Percentiles rank a stretch among this genome's conserved stretches.
These are phyloP conservation scores for Melaleuca quinquenervia DNA, from an alignment of 345 rosid species.

Conservation along the genomic window DNA sequence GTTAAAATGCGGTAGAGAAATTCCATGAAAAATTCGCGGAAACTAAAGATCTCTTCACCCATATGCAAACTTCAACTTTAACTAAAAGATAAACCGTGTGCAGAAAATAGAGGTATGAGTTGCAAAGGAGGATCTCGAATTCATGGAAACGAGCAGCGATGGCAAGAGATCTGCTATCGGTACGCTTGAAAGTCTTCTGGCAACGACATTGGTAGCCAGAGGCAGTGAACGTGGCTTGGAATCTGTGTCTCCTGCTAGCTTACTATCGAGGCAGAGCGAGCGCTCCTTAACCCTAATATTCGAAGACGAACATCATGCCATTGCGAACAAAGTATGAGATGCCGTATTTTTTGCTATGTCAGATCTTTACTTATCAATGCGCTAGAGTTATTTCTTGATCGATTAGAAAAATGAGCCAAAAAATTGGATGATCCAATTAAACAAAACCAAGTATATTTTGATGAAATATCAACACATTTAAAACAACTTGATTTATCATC, in stretches of 20 bases:
- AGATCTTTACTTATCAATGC: no score
- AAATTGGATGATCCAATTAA: rapidly evolving
- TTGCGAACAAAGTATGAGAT: not conserved
- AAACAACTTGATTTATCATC: not conserved
- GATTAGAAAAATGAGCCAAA: no score
- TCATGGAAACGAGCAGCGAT: no score
- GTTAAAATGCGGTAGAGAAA: no score
- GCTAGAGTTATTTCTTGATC: not conserved
- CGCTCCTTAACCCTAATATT: not conserved
- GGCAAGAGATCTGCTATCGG: no score
- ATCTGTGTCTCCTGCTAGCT: not conserved
- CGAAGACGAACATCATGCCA: not conserved
- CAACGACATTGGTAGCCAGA: not conserved
- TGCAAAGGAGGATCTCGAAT: not conserved
- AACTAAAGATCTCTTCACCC: no score
- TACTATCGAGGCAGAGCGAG: not conserved
- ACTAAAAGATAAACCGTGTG: rapidly evolving
- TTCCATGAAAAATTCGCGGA: no score
- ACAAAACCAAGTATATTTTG: not conserved
- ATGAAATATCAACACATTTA: not conserved
- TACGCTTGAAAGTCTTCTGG: not conserved
- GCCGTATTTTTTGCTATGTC: no score
- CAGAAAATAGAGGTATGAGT: not conserved
- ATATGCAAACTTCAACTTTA: no score
- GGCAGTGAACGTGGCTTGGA: not conserved